A percentile compares a stretch with the other conserved stretches of the same genome.
Evolutionary conservation across 2,329 filamentous ascomycete species (phyloP).

Genomic region (Coleophoma crateriformis): DNA sequence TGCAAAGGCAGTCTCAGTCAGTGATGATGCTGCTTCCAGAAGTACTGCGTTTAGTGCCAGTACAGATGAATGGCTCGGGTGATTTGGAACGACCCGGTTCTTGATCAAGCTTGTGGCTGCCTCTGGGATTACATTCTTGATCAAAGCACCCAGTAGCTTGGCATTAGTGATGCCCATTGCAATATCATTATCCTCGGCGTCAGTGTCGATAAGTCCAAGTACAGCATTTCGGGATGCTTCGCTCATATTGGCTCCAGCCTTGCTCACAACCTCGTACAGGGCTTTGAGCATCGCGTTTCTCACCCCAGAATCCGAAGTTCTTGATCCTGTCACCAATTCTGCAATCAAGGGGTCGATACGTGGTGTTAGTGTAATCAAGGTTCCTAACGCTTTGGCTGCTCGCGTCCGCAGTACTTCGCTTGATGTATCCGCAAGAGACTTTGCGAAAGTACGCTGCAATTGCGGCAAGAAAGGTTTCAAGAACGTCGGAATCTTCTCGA

Average conservation of each 20-base stretch:
- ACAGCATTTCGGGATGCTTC: conserved; percentile 84
- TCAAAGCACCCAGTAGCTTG: conserved; percentile 80
- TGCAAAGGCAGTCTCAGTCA: conserved; percentile 60
- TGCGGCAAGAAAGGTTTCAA: conserved; percentile 97
- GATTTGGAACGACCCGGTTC: conserved; percentile 71
- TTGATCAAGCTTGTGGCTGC: conserved; percentile 54
- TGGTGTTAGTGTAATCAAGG: conserved; percentile 90
- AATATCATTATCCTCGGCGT: conserved; percentile 68
- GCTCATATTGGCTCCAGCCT: conserved; percentile 91
- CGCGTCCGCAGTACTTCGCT: conserved; percentile 83
- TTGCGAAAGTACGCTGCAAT: conserved; percentile 92
- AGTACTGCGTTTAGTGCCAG: conserved; percentile 86
- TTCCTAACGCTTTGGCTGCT: conserved; percentile 90
- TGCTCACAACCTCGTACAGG: conserved; percentile 91
- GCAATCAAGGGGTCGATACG: conserved; percentile 89
- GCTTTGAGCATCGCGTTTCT: conserved; percentile 96
- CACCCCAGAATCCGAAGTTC: conserved; percentile 81
- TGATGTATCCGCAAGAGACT: conserved; percentile 86
- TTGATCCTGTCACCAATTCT: conserved; percentile 92
- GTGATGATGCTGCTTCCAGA: conserved; percentile 66
- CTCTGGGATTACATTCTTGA: conserved; percentile 77
- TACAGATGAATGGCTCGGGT: conserved; percentile 73
- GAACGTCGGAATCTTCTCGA: conserved; percentile 94
- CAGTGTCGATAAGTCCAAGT: conserved; percentile 80
- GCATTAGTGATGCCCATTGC: conserved; percentile 86